Conservation (phyloP, 2,329 filamentous ascomycete species). For the Periconia digitata region DNA sequence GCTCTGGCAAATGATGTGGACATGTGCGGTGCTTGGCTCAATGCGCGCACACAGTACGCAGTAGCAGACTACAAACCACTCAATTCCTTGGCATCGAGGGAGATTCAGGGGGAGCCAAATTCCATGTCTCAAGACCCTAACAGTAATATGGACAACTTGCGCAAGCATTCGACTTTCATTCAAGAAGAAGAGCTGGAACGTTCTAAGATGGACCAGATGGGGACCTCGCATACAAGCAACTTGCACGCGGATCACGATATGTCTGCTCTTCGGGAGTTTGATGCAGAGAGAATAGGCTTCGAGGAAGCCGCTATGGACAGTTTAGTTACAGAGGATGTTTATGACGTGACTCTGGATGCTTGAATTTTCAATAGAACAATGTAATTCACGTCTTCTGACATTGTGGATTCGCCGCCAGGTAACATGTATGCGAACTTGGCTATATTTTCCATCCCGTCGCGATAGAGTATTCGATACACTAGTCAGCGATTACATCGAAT, state of each 20-base stretch:
- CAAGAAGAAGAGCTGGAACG: slow-evolving; percentile 23
- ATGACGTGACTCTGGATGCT: too few species aligned
- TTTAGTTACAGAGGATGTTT: too few species aligned
- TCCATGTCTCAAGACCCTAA: not conserved
- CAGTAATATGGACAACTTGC: not conserved
- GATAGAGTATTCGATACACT: too few species aligned
- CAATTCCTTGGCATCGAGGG: not conserved
- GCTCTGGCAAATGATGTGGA: slow-evolving; percentile 7
- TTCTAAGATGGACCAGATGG: slow-evolving; percentile 17
- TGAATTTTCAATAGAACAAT: too few species aligned
- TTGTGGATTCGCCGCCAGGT: too few species aligned
- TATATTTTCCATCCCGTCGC: too few species aligned
- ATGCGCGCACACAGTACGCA: slow-evolving; percentile 18
- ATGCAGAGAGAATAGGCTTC: slow-evolving; percentile 11
- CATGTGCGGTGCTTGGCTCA: slow-evolving; percentile 12
- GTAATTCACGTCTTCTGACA: too few species aligned
- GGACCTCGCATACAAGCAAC: slow-evolving; percentile 28
- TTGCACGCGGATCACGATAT: slow-evolving; percentile 18
- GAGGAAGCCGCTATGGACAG: slow-evolving; percentile 9
- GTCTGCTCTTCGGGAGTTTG: slow-evolving; percentile 5
- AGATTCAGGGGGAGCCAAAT: not conserved
- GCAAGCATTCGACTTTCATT: slow-evolving; percentile 23
- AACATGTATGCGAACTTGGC: too few species aligned
- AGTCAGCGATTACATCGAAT: too few species aligned
- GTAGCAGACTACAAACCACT: slow-evolving; percentile 3